Conservation (phyloP, 2,329 filamentous ascomycete genomes). For the Aspergillus japonicus region DNA sequence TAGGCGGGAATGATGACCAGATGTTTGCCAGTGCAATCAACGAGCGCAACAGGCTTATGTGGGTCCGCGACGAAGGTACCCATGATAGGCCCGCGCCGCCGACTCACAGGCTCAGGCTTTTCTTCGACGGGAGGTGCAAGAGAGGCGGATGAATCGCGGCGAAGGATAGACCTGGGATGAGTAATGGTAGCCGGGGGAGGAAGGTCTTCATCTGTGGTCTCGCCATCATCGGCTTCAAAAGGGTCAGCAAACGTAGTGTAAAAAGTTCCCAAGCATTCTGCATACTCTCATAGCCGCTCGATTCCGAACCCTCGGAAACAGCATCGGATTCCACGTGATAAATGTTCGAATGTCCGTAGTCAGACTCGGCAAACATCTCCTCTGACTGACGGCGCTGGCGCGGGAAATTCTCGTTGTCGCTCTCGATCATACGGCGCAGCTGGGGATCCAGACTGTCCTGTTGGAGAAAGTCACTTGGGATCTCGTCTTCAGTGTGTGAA, state of each 20-base stretch:
- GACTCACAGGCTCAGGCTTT: slow-evolving; percentile 31
- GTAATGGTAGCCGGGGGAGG: slow-evolving; percentile 49
- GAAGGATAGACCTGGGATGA: slow-evolving; percentile 51
- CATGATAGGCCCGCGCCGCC: slow-evolving; percentile 47
- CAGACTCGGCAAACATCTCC: slow-evolving; percentile 40
- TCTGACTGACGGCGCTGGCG: slow-evolving; percentile 35
- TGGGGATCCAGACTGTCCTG: slow-evolving; percentile 70
- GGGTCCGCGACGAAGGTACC: slow-evolving; percentile 50
- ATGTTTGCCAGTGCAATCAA: slow-evolving; percentile 49
- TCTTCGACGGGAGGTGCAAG: slow-evolving; percentile 46
- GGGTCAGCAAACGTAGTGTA: slow-evolving; percentile 45
- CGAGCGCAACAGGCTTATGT: slow-evolving; percentile 48
- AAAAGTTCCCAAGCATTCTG: slow-evolving; percentile 26
- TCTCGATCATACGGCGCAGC: slow-evolving; percentile 72
- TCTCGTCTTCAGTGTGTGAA: slow-evolving; percentile 57
- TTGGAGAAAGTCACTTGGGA: slow-evolving; percentile 75
- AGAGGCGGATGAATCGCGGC: slow-evolving; percentile 47
- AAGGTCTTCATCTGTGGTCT: slow-evolving; percentile 60
- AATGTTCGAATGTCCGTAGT: slow-evolving; percentile 43
- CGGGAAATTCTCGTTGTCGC: slow-evolving; percentile 48
- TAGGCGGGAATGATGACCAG: slow-evolving; percentile 50
- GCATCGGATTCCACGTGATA: slow-evolving; percentile 49
- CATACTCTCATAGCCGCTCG: slow-evolving; percentile 62
- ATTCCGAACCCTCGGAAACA: slow-evolving; percentile 36
- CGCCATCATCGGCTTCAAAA: slow-evolving; percentile 56